Evolutionary conservation across 106 monocot genomes (phyloP).

Genomic region (Apostasia shenzhenica): DNA sequence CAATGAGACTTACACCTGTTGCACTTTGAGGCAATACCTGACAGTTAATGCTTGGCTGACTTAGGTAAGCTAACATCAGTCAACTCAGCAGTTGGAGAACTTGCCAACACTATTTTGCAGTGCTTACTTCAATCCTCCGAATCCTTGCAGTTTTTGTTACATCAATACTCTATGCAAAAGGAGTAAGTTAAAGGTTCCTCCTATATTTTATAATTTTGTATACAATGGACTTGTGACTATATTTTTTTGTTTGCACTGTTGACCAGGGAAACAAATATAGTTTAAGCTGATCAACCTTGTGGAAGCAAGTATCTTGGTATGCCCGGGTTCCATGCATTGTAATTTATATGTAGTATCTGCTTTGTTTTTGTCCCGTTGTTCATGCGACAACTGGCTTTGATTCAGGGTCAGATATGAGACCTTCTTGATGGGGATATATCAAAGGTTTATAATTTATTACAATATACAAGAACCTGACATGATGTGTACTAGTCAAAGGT

Average conservation of each 20-base stretch:
- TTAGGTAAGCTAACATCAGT: constrained; percentile 28
- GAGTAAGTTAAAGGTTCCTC: constrained; percentile 29
- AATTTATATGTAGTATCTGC: not conserved
- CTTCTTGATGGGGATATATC: constrained; percentile 2
- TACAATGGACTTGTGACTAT: not conserved
- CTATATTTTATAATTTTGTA: not conserved
- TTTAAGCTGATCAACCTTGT: constrained; percentile 56
- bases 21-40: no score
- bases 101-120: constrained; percentile 18
- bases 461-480: no score
- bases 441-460: constrained; percentile 5
- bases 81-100: constrained; percentile 16
- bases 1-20: no score
- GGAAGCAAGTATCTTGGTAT: constrained; percentile 71
- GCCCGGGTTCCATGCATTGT: not conserved
- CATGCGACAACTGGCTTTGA: not conserved
- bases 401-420: not conserved
- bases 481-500: no score
- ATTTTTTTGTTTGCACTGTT: constrained; percentile 12
- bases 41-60: not conserved
- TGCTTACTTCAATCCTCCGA: constrained; percentile 44
- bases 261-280: constrained; percentile 76
- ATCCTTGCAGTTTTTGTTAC: constrained; percentile 60
- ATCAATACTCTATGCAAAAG: constrained; percentile 75
- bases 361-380: not conserved